These are phyloP conservation scores for Elsinoe ampelina DNA, from an alignment of 2,329 filamentous ascomycete species.

Conservation along the genomic window DNA sequence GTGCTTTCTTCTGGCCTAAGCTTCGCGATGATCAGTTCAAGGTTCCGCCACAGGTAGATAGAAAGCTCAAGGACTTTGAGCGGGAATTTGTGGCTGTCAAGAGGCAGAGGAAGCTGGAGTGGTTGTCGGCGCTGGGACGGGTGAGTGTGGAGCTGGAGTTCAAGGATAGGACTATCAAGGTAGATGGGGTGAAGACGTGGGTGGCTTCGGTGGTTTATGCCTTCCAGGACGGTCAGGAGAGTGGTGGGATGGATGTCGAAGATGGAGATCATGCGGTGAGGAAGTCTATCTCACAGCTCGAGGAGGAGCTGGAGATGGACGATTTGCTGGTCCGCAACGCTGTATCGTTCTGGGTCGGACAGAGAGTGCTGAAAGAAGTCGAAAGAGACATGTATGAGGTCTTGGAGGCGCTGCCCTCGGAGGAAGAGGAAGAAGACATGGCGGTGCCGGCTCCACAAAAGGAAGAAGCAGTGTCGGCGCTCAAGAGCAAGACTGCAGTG, in stretches of 20 bases:
- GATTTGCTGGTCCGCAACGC: slow-evolving; percentile 60
- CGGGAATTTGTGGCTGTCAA: slow-evolving; percentile 71
- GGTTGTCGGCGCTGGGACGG: slow-evolving; percentile 74
- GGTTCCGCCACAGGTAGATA: slow-evolving; percentile 49
- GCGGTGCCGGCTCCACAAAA: slow-evolving; percentile 29
- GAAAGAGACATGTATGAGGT: slow-evolving; percentile 51
- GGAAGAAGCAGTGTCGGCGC: slow-evolving; percentile 39
- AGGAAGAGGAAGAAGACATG: slow-evolving; percentile 21
- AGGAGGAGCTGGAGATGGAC: slow-evolving; percentile 57
- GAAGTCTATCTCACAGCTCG: slow-evolving; percentile 38
- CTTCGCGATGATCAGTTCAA: slow-evolving; percentile 61
- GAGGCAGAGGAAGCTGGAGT: slow-evolving; percentile 73
- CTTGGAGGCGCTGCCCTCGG: slow-evolving; percentile 50
- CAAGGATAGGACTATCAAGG: slow-evolving; percentile 63
- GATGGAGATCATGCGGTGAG: slow-evolving; percentile 19
- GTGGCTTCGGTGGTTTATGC: slow-evolving; percentile 81
- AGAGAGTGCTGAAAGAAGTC: slow-evolving; percentile 53
- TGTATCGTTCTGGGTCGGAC: slow-evolving; percentile 61
- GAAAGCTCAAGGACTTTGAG: slow-evolving; percentile 62
- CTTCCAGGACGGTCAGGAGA: slow-evolving; percentile 52
- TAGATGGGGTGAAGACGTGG: slow-evolving; percentile 67
- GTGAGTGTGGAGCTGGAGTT: slow-evolving; percentile 75
- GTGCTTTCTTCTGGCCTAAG: slow-evolving; percentile 86
- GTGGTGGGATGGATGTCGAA: slow-evolving; percentile 28
- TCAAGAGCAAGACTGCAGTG: slow-evolving; percentile 45